Evolutionary conservation across 306 rosid species (phyloP).

Genomic region (Arachis hypogaea): DNA sequence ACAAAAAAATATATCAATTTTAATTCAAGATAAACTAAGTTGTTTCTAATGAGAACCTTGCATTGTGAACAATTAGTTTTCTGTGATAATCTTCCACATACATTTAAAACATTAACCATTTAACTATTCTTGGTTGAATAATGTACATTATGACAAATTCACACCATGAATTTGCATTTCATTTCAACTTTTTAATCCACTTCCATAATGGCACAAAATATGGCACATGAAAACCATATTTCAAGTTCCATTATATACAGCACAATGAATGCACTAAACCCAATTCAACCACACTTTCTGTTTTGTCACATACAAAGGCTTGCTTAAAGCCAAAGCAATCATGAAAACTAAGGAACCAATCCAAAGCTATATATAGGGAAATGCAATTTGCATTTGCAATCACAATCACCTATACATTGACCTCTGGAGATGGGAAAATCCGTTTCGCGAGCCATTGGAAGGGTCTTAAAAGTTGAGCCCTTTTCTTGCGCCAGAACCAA

Average conservation of each 20-base stretch:
- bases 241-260: constrained; percentile 57
- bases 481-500: constrained; percentile 98
- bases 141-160: constrained; percentile 16
- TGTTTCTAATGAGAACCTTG: background rate
- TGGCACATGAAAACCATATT: constrained; percentile 17
- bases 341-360: constrained; percentile 33
- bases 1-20: background rate
- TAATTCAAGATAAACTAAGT: background rate
- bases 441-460: constrained; percentile 77
- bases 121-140: background rate
- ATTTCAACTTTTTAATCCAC: constrained; percentile 23
- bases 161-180: constrained; percentile 25
- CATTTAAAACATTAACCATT: background rate
- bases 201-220: constrained; percentile 41
- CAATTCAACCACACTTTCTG: constrained; percentile 44
- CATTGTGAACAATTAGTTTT: constrained; percentile 6
- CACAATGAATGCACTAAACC: constrained; percentile 56
- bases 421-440: constrained; percentile 77
- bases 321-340: constrained; percentile 51
- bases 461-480: constrained; percentile 77
- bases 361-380: constrained; percentile 6
- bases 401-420: constrained; percentile 41
- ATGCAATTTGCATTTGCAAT: constrained; percentile 14
- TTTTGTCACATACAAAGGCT: constrained; percentile 39
- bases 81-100: background rate